These are phyloP conservation scores for Glycyrrhiza uralensis DNA, from an alignment of 306 rosid species.

Conservation along the genomic window DNA sequence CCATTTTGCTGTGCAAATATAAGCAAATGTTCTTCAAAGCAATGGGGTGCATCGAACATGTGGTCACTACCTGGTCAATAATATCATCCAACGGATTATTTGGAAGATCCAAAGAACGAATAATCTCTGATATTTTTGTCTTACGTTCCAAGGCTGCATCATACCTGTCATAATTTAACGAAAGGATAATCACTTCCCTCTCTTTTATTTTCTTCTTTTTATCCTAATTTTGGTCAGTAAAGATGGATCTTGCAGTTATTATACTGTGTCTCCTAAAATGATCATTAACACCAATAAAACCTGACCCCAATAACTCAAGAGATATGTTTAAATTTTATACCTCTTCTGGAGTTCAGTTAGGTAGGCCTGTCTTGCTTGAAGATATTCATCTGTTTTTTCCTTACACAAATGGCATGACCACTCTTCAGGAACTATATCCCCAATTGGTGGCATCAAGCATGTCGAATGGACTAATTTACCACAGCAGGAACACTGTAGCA, in stretches of 20 bases:
- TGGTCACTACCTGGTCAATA: conserved; percentile 75
- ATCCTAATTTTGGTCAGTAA: background rate
- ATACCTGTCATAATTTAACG: conserved; percentile 56
- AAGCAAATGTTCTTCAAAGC: conserved; percentile 1
- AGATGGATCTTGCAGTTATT: background rate
- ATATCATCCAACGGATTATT: conserved; percentile 97
- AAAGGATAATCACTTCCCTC: conserved; percentile 9
- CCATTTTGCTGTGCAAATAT: background rate
- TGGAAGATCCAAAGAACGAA: conserved; percentile 92
- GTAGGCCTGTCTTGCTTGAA: conserved; percentile 68
- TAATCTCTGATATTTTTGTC: conserved; percentile 61
- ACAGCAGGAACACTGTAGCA: conserved; percentile 91
- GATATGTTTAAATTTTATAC: conserved; percentile 33
- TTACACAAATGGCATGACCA: conserved; percentile 95
- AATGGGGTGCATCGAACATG: conserved; percentile 9
- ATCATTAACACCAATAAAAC: background rate
- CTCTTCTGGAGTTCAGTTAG: conserved; percentile 70
- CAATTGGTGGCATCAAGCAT: conserved; percentile 84
- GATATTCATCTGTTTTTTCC: conserved; percentile 88
- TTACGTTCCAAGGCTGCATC: conserved; percentile 80
- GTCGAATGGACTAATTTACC: conserved; percentile 77
- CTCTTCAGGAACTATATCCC: conserved; percentile 66
- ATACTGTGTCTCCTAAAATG: too few species aligned
- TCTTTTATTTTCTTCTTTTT: background rate
- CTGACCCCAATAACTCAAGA: conserved; percentile 22